Conservation (phyloP, 1,139 yeast genomes). For the Suhomyces bribrorum region DNA sequence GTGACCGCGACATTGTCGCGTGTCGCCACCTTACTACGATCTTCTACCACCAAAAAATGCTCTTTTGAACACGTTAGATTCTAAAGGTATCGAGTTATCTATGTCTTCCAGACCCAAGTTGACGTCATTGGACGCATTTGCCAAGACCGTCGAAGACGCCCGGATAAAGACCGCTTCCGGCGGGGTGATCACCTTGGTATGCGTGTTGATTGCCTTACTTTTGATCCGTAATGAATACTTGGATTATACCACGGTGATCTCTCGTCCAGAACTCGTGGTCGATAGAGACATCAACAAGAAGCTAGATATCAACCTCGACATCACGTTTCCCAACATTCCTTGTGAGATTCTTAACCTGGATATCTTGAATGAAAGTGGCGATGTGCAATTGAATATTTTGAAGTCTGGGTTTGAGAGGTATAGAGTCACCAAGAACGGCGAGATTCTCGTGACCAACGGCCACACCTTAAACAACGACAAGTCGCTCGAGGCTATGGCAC, state of each 20-base stretch:
- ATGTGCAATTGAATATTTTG: conserved; percentile 69
- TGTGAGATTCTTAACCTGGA: conserved; percentile 61
- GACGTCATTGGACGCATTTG: conserved; percentile 81
- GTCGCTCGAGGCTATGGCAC: conserved; percentile 36
- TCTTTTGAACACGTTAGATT: background rate
- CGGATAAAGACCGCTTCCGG: conserved; percentile 85
- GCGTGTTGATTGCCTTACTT: conserved; percentile 61
- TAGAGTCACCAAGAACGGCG: conserved; percentile 51
- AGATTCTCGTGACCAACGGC: conserved; percentile 24
- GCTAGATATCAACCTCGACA: conserved; percentile 76
- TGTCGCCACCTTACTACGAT: background rate
- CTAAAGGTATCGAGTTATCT: background rate
- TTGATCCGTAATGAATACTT: conserved; percentile 73
- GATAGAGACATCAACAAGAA: conserved; percentile 80
- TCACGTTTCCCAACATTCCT: conserved; percentile 81
- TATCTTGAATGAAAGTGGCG: conserved; percentile 81
- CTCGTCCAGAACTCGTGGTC: conserved; percentile 82
- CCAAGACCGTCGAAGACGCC: conserved; percentile 94
- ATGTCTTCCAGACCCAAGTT: conserved; percentile 38
- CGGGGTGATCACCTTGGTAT: conserved; percentile 78
- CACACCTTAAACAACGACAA: conserved; percentile 27
- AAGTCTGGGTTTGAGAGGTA: conserved; percentile 71
- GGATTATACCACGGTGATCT: conserved; percentile 66
- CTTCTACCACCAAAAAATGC: background rate
- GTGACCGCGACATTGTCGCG: background rate